Base-by-base conservation (phyloP, 768 basidiomycete genomes). In the Terana coerulea region DNA sequence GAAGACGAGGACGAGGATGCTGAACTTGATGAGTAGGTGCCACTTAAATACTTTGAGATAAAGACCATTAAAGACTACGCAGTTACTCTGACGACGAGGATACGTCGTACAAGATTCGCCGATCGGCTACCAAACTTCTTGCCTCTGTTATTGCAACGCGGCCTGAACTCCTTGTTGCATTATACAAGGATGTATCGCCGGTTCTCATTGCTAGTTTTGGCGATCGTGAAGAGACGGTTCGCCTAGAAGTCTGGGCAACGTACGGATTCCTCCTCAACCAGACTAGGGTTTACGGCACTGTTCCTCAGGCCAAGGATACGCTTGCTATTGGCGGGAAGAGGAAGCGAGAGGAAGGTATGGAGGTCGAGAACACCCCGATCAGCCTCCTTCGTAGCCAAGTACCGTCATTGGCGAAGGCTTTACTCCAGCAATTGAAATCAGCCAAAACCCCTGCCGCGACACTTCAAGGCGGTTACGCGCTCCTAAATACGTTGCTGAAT, bases 31-130 rank as follows among this genome's bases (percentile, higher is more conserved):
- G 86, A 89, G 86, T 88, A 61, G 61, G 34, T 57, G 22, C 2
- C 31, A 31, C 28, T 2, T 8, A 22, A 56, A 43, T 34, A 37
- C 29, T 41, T 64, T 44, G 26, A 63, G 22, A 39, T 49, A 41
- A 48, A 37, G 40, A 37, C 55, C 10, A 9, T 11, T 26, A 22
- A 31, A 47, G 37, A 11, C 12, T 24, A 12, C 39, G 24, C 57
- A 95, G 91, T 56, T 98, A 97, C 67, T 93, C 92, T 5, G 97
- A 99, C 60, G 97, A 99, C 52, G 97, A 98, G 67, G 97, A 99
- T 63, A 91, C 89, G 10, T 98, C 95, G 0, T 98, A 97, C 80
- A 98, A 98, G 69, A 91, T 97, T 51, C 87, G 97, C 57, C 84
- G 97, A 39, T 86, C 91, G 6, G 87, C 97, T 6, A 92, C 94